Evolutionary conservation across 306 rosid genomes (phyloP).

Genomic region (Acacia melanoxylon): DNA sequence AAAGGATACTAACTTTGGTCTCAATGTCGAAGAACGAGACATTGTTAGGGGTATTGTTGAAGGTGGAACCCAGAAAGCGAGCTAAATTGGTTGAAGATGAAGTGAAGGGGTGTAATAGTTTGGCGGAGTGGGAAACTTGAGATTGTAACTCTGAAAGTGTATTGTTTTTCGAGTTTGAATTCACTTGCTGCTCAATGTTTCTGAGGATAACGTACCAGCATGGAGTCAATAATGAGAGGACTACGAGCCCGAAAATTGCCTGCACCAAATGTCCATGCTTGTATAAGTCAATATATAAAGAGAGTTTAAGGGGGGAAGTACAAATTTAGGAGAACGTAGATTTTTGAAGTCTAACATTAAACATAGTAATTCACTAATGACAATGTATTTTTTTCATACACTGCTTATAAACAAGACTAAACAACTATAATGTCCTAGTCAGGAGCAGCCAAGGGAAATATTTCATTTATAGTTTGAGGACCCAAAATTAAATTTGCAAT

Average conservation of each 20-base stretch:
- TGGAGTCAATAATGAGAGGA: conserved; percentile 13
- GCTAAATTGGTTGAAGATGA: conserved; percentile 42
- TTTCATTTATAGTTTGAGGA: too few species aligned
- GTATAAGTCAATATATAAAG: neutral
- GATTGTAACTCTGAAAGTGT: conserved; percentile 28
- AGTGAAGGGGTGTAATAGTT: conserved; percentile 23
- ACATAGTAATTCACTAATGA: too few species aligned
- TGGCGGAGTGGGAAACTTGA: conserved; percentile 22
- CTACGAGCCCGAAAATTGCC: conserved; percentile 29
- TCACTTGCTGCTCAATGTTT: conserved; percentile 20
- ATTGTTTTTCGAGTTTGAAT: conserved; percentile 11
- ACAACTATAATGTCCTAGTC: too few species aligned
- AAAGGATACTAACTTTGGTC: conserved; percentile 27
- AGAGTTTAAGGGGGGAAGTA: too few species aligned
- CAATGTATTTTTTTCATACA: too few species aligned
- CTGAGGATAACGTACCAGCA: conserved; percentile 35
- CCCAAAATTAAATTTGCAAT: too few species aligned
- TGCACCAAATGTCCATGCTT: conserved; percentile 11
- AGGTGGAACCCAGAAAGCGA: conserved; percentile 25
- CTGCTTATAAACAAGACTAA: too few species aligned
- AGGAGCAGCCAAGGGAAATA: too few species aligned
- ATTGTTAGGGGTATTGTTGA: neutral
- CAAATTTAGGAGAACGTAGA: too few species aligned
- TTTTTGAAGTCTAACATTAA: too few species aligned
- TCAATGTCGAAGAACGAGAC: conserved; percentile 35